Conservation (phyloP, 2,329 filamentous ascomycete genomes). For the Penicillium crustosum region DNA sequence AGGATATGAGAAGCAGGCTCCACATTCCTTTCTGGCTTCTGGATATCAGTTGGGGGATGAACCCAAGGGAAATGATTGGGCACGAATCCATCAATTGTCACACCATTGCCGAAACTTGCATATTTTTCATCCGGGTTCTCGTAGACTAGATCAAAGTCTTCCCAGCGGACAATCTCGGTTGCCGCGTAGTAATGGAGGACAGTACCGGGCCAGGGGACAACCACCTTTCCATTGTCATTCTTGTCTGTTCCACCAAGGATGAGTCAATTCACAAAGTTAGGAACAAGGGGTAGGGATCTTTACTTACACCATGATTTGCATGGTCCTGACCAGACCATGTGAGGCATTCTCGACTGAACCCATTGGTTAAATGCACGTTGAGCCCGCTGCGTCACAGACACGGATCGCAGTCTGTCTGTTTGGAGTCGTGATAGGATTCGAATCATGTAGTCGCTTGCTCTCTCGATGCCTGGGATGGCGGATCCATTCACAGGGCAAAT, state of each 20-base stretch:
- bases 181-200: slow-evolving; percentile 15
- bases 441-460: slow-evolving; percentile 9
- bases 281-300: not conserved
- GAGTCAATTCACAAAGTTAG: not conserved
- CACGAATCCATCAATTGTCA: slow-evolving; percentile 1
- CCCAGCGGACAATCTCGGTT: slow-evolving; percentile 13
- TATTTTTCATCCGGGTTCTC: slow-evolving; percentile 3
- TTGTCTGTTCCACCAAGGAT: not conserved
- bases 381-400: slow-evolving; percentile 1
- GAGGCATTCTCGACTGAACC: slow-evolving; percentile 11
- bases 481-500: slow-evolving; percentile 12
- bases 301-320: slow-evolving; percentile 12
- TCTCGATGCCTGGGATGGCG: slow-evolving; percentile 1
- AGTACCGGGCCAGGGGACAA: slow-evolving; percentile 15
- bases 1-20: not conserved
- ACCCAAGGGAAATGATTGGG: slow-evolving; percentile 5
- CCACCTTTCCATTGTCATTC: slow-evolving; percentile 8
- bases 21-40: not conserved
- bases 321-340: slow-evolving; percentile 12
- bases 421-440: slow-evolving; percentile 6
- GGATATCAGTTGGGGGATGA: not conserved
- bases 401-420: slow-evolving; percentile 5
- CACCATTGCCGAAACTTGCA: slow-evolving; percentile 7
- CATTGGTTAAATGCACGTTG: slow-evolving; percentile 9
- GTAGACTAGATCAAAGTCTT: slow-evolving; percentile 9